Evolutionary conservation across 2,329 filamentous ascomycete genomes (phyloP), one percentile per base, ranked within the genome.

Genomic region (Arthrinium puccinioides): DNA sequence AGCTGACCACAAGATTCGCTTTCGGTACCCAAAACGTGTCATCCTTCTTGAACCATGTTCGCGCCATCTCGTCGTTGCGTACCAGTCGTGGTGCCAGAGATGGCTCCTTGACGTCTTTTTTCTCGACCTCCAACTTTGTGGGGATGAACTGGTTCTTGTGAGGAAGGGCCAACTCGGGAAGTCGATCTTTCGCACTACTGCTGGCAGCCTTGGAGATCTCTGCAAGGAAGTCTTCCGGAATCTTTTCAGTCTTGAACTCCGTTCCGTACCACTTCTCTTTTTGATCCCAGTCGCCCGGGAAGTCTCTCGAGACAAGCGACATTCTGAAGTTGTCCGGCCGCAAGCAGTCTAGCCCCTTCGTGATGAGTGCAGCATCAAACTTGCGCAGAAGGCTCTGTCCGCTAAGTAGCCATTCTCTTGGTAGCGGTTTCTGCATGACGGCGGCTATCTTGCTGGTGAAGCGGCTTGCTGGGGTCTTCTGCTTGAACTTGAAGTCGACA

Each of bases 201-300:
- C 74, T 62, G 21, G 76, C 70, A 2, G 87, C 86, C 42, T 72
- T 63, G 37, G 74, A 70, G 43, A 96, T 71, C 35, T 87, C 80
- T 9, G 70, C 64, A 57, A 94, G 68, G 49, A 96, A 82, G 14
- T 88, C 79, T 11, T 72, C 56, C 0, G 89, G 81, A 24, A 98
- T 85, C 54, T 79, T 83, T 55, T 94, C 84, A 21, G 82, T 74
- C 45, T 79, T 85, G 63, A 96, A 94, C 54, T 97, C 89, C 0
- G 92, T 98, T 8, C 90, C 90, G 51, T 98, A 98, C 92, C 92
- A 98, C 56, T 89, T 87, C 66, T 98, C 92, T 55, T 84, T 94
- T 57, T 82, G 66, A 46, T 94, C 75, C 86, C 87, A 96, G 36
- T 78, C 74, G 0, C 87, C 89, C 0, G 89, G 89, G 48, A 82